These are phyloP conservation scores for Flaveria linearis DNA, from an alignment of 129 eudicot genomes.

Conservation along the genomic window DNA sequence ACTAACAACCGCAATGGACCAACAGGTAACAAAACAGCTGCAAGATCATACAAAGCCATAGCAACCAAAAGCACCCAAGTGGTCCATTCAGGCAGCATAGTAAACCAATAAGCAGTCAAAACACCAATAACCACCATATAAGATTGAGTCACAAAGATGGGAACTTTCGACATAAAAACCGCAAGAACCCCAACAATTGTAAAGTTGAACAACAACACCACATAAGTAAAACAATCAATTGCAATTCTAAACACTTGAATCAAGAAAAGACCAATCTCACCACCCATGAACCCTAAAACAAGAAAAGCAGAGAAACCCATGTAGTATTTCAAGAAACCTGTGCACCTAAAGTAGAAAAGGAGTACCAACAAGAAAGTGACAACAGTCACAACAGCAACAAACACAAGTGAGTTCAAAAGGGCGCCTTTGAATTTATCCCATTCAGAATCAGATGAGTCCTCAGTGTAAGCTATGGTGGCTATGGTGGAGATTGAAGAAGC, in stretches of 20 bases:
- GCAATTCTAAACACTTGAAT: conserved; percentile 49
- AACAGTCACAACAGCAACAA: conserved; percentile 76
- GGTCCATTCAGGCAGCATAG: conserved; percentile 96
- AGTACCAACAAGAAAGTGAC: conserved; percentile 81
- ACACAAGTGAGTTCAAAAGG: conserved; percentile 84
- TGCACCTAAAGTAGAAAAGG: conserved; percentile 86
- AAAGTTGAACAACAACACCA: conserved; percentile 61
- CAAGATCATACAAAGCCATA: conserved; percentile 95
- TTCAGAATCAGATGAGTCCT: conserved; percentile 65
- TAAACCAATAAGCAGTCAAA: conserved; percentile 97
- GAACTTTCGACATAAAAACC: conserved; percentile 72
- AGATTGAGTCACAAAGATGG: conserved; percentile 80
- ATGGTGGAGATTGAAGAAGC: conserved; percentile 58
- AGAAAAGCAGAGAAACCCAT: conserved; percentile 94
- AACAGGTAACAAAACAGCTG: conserved; percentile 88
- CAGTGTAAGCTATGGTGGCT: conserved; percentile 81
- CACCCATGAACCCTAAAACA: conserved; percentile 90
- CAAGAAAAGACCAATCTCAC: conserved; percentile 68
- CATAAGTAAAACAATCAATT: conserved; percentile 61
- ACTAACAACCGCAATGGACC: conserved; percentile 93
- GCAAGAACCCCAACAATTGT: conserved; percentile 90
- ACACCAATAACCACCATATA: conserved; percentile 88
- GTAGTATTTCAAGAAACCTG: conserved; percentile 83
- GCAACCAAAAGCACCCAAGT: conserved; percentile 97
- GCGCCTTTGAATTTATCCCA: conserved; percentile 98